Percentiles rank a stretch among this genome's conserved stretches.
Evolutionary conservation across 257 asterid genomes (phyloP).

Genomic region (Knoxia roxburghii): DNA sequence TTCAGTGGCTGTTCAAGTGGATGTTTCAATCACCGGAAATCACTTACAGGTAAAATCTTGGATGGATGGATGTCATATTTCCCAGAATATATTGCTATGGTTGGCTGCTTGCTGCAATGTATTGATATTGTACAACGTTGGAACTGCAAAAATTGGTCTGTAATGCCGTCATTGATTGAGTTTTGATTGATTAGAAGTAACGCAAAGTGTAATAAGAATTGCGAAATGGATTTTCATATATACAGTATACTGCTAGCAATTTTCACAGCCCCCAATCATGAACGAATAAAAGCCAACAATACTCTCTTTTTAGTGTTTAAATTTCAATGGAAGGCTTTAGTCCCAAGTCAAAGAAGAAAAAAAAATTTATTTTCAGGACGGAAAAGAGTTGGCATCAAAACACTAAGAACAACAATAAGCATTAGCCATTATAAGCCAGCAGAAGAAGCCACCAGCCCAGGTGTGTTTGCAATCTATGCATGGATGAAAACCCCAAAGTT

Average conservation of each 20-base stretch:
- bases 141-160: slow-evolving; percentile 12
- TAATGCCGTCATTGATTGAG: slow-evolving; percentile 14
- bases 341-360: no score
- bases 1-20: slow-evolving; percentile 62
- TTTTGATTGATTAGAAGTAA: slow-evolving; percentile 7
- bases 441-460: no score
- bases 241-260: not conserved
- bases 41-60: slow-evolving; percentile 20
- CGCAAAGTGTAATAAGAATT: slow-evolving; percentile 6
- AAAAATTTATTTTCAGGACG: no score
- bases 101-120: slow-evolving; percentile 5
- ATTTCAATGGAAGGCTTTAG: no score
- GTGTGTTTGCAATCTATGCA: no score
- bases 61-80: not conserved
- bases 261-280: no score
- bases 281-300: no score
- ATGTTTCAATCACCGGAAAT: slow-evolving; percentile 30
- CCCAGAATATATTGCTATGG: not conserved
- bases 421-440: no score
- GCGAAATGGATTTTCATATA: not conserved
- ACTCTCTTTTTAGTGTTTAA: no score
- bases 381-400: no score
- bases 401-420: no score
- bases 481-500: no score
- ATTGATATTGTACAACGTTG: slow-evolving; percentile 6